phyloP scores from a whole-genome alignment of 1,284 basidiomycete genomes.

The Schizophyllum amplum region DNA sequence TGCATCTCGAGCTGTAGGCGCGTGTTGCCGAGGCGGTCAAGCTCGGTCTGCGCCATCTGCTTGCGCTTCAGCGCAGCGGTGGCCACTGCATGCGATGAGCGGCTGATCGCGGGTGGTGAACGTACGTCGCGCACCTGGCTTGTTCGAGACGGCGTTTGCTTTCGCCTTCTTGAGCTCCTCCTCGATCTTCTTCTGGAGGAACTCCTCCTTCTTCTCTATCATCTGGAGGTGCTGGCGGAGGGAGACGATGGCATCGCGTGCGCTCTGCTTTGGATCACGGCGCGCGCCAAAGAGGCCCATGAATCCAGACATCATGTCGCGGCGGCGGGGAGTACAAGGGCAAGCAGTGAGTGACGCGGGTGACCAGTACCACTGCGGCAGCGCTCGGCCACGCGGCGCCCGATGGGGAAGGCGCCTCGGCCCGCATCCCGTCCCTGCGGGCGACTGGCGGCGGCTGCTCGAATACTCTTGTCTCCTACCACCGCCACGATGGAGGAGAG shows the following conservation, averaged over 20 bases:
- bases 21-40: conserved; percentile 83
- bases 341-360: no score
- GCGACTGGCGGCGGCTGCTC: background rate
- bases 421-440: background rate
- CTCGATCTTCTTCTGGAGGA: conserved; percentile 94
- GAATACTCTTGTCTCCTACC: background rate
- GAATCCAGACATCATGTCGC: conserved; percentile 72
- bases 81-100: conserved; percentile 46
- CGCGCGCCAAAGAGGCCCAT: conserved; percentile 80
- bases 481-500: background rate
- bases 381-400: background rate
- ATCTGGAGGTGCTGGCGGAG: conserved; percentile 87
- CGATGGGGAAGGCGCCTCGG: background rate
- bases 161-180: conserved; percentile 91
- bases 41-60: conserved; percentile 85
- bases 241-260: conserved; percentile 81
- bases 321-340: conserved; percentile 5
- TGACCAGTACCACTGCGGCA: background rate
- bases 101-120: background rate
- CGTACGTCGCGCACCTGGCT: conserved; percentile 61
- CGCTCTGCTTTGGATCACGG: conserved; percentile 71
- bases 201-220: conserved; percentile 99
- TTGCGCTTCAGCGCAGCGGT: conserved; percentile 91
- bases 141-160: conserved; percentile 91
- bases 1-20: conserved; percentile 94